Evolutionary conservation across 176 grass and related monocot genomes (phyloP).

Genomic region (Juncus effusus): DNA sequence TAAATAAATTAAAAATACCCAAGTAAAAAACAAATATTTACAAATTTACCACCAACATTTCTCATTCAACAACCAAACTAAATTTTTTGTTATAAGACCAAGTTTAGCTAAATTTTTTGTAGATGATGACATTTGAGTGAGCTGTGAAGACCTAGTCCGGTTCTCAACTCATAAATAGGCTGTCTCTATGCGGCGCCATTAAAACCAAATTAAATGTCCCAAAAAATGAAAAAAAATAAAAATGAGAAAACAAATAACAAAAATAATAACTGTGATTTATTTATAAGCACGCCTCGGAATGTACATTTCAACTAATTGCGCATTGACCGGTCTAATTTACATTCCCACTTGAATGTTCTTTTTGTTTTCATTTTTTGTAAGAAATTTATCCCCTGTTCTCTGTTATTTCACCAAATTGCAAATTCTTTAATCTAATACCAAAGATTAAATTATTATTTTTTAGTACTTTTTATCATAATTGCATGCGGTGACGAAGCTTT

Average conservation of each 20-base stretch:
- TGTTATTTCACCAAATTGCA: no score
- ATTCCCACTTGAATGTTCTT: background rate
- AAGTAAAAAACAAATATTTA: background rate
- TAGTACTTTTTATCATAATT: no score
- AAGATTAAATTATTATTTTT: no score
- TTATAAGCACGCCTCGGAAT: background rate
- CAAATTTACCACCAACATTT: background rate
- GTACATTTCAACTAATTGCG: no score
- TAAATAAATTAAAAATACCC: no score
- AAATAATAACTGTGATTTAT: background rate
- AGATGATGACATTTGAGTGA: conserved; percentile 2
- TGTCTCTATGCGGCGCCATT: conserved; percentile 17
- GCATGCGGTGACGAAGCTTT: no score
- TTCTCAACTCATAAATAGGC: conserved; percentile 16
- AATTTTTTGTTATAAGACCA: background rate
- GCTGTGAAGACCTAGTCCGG: background rate
- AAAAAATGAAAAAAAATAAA: background rate
- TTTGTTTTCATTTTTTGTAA: background rate
- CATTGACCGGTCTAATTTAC: background rate
- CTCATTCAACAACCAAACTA: background rate
- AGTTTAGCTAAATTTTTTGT: background rate
- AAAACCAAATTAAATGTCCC: background rate
- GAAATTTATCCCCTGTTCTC: no score
- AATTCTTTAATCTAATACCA: no score
- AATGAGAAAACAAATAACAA: background rate